These are phyloP conservation scores for Rosa persica DNA, from an alignment of 306 rosid species.

Conservation along the genomic window DNA sequence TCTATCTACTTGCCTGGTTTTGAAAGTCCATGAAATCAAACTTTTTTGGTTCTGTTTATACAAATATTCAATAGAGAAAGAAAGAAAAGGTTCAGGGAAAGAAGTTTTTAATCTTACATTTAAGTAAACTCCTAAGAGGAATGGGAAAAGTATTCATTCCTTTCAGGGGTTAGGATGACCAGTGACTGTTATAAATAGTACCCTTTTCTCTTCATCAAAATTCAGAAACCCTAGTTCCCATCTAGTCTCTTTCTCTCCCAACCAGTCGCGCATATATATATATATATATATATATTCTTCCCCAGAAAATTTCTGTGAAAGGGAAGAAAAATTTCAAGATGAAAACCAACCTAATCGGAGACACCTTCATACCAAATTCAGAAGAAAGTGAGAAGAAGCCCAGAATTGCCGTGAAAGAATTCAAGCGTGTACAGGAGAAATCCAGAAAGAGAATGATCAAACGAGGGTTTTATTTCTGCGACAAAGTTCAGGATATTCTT, in stretches of 20 bases:
- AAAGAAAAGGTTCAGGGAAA: background rate
- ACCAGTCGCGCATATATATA: no score
- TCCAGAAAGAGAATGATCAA: background rate
- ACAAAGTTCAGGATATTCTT: background rate
- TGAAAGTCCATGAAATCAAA: background rate
- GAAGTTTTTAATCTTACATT: background rate
- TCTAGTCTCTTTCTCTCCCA: background rate
- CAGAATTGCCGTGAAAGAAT: background rate
- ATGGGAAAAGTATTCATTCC: background rate
- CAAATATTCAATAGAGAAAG: background rate
- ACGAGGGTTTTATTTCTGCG: background rate
- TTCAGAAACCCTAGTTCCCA: background rate
- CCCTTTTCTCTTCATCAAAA: background rate
- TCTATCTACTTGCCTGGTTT: no score
- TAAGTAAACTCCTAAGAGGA: background rate
- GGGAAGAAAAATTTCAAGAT: background rate
- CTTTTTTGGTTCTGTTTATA: no score
- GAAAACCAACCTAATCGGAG: background rate
- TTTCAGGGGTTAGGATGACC: background rate
- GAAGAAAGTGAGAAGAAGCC: constrained; percentile 3
- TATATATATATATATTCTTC: background rate
- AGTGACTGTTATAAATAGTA: background rate
- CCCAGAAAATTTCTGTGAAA: background rate
- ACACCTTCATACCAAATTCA: background rate
- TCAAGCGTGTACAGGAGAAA: background rate